phyloP scores from a whole-genome alignment of 129 eudicot genomes.

The Centella asiatica region DNA sequence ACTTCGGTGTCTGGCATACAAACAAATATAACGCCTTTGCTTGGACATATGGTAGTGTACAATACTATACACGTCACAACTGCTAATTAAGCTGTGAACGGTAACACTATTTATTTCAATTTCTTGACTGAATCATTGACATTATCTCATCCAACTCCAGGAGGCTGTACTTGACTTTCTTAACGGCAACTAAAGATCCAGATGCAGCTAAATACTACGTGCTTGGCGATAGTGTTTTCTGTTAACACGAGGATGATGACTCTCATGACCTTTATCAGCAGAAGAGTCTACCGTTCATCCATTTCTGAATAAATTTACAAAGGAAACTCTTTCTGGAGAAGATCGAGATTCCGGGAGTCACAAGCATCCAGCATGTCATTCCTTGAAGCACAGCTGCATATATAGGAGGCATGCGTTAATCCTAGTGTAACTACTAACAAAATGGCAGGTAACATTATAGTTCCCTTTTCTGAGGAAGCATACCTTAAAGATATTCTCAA shows the following conservation, averaged over 20 bases:
- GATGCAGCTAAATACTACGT: background rate
- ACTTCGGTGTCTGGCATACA: too few species aligned
- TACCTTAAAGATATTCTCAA: conserved; percentile 92
- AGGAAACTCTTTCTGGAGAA: conserved; percentile 93
- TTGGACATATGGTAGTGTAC: too few species aligned
- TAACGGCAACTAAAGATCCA: background rate
- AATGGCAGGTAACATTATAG: background rate
- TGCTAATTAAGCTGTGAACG: background rate
- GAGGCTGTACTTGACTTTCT: conserved; percentile 5
- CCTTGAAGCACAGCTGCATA: conserved; percentile 78
- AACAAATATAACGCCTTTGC: too few species aligned
- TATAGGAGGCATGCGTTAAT: conserved; percentile 2
- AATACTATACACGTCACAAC: too few species aligned
- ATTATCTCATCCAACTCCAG: background rate
- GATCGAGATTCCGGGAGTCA: conserved; percentile 80
- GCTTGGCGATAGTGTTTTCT: background rate
- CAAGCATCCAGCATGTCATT: conserved; percentile 90
- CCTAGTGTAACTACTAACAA: background rate
- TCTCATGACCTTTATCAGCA: background rate
- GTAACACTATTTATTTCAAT: background rate
- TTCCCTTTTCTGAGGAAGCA: background rate
- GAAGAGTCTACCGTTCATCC: background rate
- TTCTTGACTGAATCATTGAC: background rate
- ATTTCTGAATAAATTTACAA: conserved; percentile 19
- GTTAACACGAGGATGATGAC: background rate